A percentile compares a stretch with the other conserved stretches of the same genome.
These are phyloP conservation scores for Nannochloropsis granulata DNA, from an alignment of 108 stramenopile species.

Conservation along the genomic window DNA sequence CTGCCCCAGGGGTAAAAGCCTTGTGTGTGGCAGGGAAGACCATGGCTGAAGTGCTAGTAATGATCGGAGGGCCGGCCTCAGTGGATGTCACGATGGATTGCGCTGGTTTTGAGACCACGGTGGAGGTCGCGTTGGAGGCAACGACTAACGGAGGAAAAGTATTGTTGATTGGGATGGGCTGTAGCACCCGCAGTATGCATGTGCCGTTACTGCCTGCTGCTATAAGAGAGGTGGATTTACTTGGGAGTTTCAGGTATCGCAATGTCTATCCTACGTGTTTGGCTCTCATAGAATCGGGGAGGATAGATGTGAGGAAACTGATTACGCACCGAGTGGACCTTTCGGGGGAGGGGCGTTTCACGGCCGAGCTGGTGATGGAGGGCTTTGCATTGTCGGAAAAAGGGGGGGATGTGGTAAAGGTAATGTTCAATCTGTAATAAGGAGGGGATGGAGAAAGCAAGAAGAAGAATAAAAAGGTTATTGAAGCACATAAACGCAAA, in stretches of 20 bases:
- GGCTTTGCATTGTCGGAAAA: conserved; percentile 26
- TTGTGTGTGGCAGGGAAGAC: neutral
- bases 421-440: neutral
- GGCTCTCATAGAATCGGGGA: conserved; percentile 13
- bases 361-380: conserved; percentile 7
- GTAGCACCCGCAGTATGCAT: neutral
- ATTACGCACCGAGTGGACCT: conserved; percentile 31
- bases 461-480: neutral
- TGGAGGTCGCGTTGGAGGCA: conserved; percentile 24
- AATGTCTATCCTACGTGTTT: conserved; percentile 30
- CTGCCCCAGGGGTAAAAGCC: neutral
- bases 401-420: conserved; percentile 30
- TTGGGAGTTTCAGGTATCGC: conserved; percentile 33
- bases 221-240: conserved; percentile 24
- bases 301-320: conserved; percentile 27
- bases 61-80: neutral
- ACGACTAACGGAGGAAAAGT: conserved; percentile 25
- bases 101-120: conserved; percentile 31
- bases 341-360: conserved; percentile 5
- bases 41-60: neutral
- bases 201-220: conserved; percentile 20
- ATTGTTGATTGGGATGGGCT: conserved; percentile 32
- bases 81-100: conserved; percentile 29
- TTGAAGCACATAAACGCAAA: too few relatives aligned
- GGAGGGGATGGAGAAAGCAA: neutral